Evolutionary conservation across 2,329 filamentous ascomycete species (phyloP), one percentile per base, ranked within the genome.

Genomic region (Xylaria hypoxylon): DNA sequence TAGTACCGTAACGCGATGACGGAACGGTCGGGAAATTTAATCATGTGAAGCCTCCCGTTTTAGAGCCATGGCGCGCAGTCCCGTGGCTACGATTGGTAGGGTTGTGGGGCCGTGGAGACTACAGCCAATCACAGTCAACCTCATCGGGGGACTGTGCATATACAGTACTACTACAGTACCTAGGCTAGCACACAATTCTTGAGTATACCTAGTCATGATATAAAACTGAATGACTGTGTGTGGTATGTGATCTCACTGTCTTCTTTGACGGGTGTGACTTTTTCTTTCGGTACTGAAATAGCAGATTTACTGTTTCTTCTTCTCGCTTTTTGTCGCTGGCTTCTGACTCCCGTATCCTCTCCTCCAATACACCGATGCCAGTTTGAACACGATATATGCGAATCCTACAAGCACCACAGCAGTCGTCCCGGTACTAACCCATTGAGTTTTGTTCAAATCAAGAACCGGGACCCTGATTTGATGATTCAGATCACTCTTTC

Each of bases 301-400:
- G 24, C n/a, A 11, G 17, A 17, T 42, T 53, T 73, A 76, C 62
- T 77, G 73, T 45, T 72, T 68, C 72, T 77, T 75, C 70, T 74
- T 74, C 67, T 74, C 72, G 8, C 59, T 68, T 24, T 65, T 55
- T 33, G 67, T 64, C 35, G 63, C 59, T 19, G 69, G 51, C 59
- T 68, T 62, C 22, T 60, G 64, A 26, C 60, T 72, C 22, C 77
- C 73, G 48, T 80, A 74, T 4, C 79, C 79, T 24, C 77, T 75
- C 65, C 64, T 72, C 15, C 75, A 59, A 69, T 79, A 82, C 10
- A 80, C 80, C 5, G 71, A 74, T 17, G 77, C 75, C 47, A 92
- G 77, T 75, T 86, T 89, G 85, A 86, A 89, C 17, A 90, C 72
- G 19, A 93, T 83, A 89, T 90, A 94, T n/a, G 83, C 74, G 75